phyloP scores from a whole-genome alignment of 2,329 filamentous ascomycete genomes.

The Epichloe scottii region DNA sequence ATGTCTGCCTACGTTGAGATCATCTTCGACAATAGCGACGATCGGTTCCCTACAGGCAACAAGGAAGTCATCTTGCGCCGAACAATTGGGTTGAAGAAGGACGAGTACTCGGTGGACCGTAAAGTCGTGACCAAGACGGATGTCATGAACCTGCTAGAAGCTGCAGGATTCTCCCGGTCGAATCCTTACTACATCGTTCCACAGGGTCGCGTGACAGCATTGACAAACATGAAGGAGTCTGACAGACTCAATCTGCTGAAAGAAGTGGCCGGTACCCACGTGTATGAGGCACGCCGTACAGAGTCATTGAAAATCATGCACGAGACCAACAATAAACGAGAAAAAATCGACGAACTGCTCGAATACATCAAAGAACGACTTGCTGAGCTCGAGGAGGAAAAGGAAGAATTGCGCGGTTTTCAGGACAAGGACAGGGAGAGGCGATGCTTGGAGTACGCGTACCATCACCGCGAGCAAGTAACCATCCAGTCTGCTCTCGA shows the following conservation, averaged over 20 bases:
- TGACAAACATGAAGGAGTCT: slow-evolving; percentile 98
- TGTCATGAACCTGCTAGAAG: slow-evolving; percentile 90
- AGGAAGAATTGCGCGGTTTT: slow-evolving; percentile 85
- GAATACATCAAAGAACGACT: slow-evolving; percentile 86
- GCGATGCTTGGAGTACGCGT: slow-evolving; percentile 85
- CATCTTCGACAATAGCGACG: slow-evolving; percentile 95
- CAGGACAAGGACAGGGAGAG: slow-evolving; percentile 92
- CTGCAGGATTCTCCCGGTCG: slow-evolving; percentile 88
- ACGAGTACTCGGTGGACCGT: slow-evolving; percentile 94
- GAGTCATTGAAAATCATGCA: slow-evolving; percentile 95
- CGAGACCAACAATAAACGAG: slow-evolving; percentile 87
- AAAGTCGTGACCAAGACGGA: slow-evolving; percentile 93
- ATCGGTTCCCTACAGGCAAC: slow-evolving; percentile 86
- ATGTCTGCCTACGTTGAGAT: slow-evolving; percentile 99
- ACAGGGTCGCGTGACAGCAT: slow-evolving; percentile 84
- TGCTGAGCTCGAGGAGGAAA: slow-evolving; percentile 86
- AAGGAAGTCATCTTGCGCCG: slow-evolving; percentile 82
- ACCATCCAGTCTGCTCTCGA: slow-evolving; percentile 67
- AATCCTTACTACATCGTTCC: slow-evolving; percentile 99
- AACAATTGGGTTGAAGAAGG: slow-evolving; percentile 94
- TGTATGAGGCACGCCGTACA: slow-evolving; percentile 83
- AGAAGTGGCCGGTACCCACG: slow-evolving; percentile 95
- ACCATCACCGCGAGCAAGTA: slow-evolving; percentile 79
- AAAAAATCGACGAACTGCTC: slow-evolving; percentile 87
- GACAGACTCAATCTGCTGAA: slow-evolving; percentile 84